Conservation (phyloP, 2,329 filamentous ascomycete genomes). For the Trichoderma brevicompactum region DNA sequence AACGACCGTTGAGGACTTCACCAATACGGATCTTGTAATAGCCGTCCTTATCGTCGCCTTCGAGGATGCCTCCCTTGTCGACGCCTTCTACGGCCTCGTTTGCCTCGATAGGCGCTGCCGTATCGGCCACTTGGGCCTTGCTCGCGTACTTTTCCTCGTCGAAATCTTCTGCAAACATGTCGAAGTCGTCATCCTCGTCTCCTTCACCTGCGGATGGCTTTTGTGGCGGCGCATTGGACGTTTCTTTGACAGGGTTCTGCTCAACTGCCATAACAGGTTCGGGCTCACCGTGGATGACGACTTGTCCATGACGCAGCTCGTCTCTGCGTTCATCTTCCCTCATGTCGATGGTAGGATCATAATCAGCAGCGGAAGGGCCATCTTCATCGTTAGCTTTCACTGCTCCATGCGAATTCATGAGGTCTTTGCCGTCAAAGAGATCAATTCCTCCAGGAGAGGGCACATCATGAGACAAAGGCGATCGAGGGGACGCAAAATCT, state of each 20-base stretch:
- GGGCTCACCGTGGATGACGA: conserved; percentile 53
- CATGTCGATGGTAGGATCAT: conserved; percentile 89
- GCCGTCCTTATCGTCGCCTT: conserved; percentile 92
- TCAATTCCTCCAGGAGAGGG: conserved; percentile 64
- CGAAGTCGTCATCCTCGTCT: conserved; percentile 69
- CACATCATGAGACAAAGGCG: conserved; percentile 53
- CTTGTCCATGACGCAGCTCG: conserved; percentile 64
- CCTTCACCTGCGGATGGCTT: conserved; percentile 46
- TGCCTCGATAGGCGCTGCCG: conserved; percentile 43
- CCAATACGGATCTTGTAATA: conserved; percentile 96
- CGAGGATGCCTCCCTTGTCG: conserved; percentile 77
- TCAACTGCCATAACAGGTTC: conserved; percentile 32
- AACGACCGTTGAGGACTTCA: conserved; percentile 85
- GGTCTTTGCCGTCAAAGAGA: conserved; percentile 67
- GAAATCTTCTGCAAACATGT: conserved; percentile 90
- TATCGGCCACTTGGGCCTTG: conserved; percentile 47
- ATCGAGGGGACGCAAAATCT: conserved; percentile 49
- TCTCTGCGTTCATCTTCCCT: conserved; percentile 77
- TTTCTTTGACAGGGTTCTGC: conserved; percentile 41
- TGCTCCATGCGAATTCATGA: conserved; percentile 64
- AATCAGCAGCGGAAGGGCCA: conserved; percentile 88
- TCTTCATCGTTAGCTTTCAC: conserved; percentile 57
- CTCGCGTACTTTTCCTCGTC: conserved; percentile 68
- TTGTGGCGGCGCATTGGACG: conserved; percentile 31
- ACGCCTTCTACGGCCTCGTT: conserved; percentile 58